Evolutionary conservation across 2,329 filamentous ascomycete species (phyloP), one percentile per base, ranked within the genome.

Genomic region (Xylariaceae sp.): DNA sequence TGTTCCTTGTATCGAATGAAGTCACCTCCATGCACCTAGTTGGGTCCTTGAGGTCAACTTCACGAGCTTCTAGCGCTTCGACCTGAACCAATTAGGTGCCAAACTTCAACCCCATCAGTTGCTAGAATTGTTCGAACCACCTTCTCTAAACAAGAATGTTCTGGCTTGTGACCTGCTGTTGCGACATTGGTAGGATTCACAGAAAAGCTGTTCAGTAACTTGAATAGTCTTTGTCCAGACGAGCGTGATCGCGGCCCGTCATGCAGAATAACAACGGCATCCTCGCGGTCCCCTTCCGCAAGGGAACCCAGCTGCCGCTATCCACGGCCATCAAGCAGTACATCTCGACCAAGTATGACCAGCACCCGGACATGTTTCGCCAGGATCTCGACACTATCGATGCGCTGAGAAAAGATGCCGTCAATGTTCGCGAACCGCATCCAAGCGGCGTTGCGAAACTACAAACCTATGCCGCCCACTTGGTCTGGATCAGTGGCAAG

Each of bases 331-430:
- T 99, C 73, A 91, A 90, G 65, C 88, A 94, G 73, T 97, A 99
- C 78, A 97, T 99, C 71, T 96, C 92, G 62, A 88, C 86, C 74
- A 97, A 97, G 81, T 97, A 97, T 87, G 93, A 97, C 75, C 94
- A 99, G 73, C 93, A 96, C 72, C 93, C 94, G 39, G 92, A 97
- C 74, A 96, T 96, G 88, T 99, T 99, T 75, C 85, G 86, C 64
- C 83, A 90, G 64, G 94, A 99, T 77, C 85, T 86, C 60, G 86
- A 92, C 71, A 83, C 88, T 65, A 92, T 99, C 69, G 92, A 97
- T 72, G 80, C 84, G 53, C 78, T 97, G 59, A 87, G 94, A 4
- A 83, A 84, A 63, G 90, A 95, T 72, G 94, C 94, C n/a, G 81
- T 96, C 57, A 90, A 92, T 73, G 88, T 94, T 1, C 85, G 88